Evolutionary conservation across 1,284 basidiomycete genomes (phyloP).

Genomic region (Cystobasidium pallidum): DNA sequence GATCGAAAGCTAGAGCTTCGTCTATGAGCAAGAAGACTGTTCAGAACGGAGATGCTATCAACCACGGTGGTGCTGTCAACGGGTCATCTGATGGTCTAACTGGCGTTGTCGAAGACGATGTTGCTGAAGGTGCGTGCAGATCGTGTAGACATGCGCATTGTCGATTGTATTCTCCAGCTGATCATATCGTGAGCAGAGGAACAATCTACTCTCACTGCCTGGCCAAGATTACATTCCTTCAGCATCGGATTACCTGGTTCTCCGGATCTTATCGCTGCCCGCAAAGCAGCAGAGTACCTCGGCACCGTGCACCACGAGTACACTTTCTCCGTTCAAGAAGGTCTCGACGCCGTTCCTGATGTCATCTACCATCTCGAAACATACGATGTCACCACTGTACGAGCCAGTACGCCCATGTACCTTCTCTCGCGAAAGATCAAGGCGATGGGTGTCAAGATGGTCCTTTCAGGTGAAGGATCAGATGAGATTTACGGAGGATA

Average conservation of each 20-base stretch:
- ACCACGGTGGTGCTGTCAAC: conserved; percentile 14
- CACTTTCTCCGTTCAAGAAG: conserved; percentile 97
- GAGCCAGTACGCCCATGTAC: conserved; percentile 97
- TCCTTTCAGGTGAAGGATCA: conserved; percentile 94
- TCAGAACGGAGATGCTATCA: conserved; percentile 26
- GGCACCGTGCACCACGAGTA: conserved; percentile 98
- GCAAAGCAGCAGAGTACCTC: conserved; percentile 89
- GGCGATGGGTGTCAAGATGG: conserved; percentile 99
- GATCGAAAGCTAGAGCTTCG: conserved; percentile 34
- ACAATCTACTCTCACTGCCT: conserved; percentile 70
- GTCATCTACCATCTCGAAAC: conserved; percentile 99
- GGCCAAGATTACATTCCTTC: conserved; percentile 98
- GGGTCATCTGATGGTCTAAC: conserved; percentile 45
- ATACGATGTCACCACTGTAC: conserved; percentile 97
- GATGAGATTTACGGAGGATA: conserved; percentile 99
- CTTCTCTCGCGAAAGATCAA: conserved; percentile 97
- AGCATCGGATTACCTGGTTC: conserved; percentile 95
- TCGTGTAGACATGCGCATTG: not conserved
- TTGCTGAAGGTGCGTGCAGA: conserved; percentile 27
- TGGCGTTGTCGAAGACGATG: conserved; percentile 45
- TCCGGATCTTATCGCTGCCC: conserved; percentile 90
- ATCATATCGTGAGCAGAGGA: conserved; percentile 28
- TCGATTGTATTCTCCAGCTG: no score
- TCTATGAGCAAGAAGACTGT: conserved; percentile 9
- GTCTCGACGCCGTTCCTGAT: conserved; percentile 94